A percentile compares a stretch with the other conserved stretches of the same genome.
phyloP scores from a whole-genome alignment of 495 filamentous ascomycete species.

The Clavariopsis aquatica region DNA sequence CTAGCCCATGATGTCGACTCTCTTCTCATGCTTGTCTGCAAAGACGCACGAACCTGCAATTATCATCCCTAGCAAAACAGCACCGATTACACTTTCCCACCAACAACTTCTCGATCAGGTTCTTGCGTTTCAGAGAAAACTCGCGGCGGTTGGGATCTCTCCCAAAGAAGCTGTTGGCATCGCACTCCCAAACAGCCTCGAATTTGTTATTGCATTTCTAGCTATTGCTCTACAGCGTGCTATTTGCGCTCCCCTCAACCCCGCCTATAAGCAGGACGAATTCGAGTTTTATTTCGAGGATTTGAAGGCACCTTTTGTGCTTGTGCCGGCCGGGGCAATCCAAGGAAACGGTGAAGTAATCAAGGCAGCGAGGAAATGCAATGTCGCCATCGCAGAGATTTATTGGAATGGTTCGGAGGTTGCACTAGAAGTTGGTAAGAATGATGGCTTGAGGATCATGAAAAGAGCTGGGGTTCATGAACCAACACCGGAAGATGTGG shows the following conservation, averaged over 20 bases:
- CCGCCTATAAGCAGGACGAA: conserved; percentile 25
- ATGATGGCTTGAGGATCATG: conserved; percentile 20
- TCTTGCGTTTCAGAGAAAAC: conserved; percentile 31
- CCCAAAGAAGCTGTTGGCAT: conserved; percentile 35
- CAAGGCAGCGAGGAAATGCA: conserved; percentile 20
- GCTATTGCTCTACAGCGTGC: conserved; percentile 17
- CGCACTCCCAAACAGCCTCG: conserved; percentile 35
- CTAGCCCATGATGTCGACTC: conserved; percentile 18
- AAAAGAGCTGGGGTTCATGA: conserved; percentile 15
- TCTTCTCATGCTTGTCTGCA: conserved; percentile 18
- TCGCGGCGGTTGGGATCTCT: conserved; percentile 32
- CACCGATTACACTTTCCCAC: conserved; percentile 31
- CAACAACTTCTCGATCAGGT: conserved; percentile 23
- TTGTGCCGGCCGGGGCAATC: conserved; percentile 19
- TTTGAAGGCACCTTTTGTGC: conserved; percentile 19
- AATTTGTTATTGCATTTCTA: conserved; percentile 32
- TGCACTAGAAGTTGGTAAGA: conserved; percentile 15
- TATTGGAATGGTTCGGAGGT: conserved; percentile 27
- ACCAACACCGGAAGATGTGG: conserved; percentile 15
- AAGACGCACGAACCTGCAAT: conserved; percentile 29
- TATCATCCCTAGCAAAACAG: conserved; percentile 27
- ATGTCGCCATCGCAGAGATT: conserved; percentile 26
- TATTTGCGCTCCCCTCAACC: conserved; percentile 26
- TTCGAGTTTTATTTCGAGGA: conserved; percentile 29
- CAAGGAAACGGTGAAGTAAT: conserved; percentile 18